These are phyloP conservation scores for Theobroma grandiflorum DNA, from an alignment of 441 rosid genomes.

Conservation along the genomic window DNA sequence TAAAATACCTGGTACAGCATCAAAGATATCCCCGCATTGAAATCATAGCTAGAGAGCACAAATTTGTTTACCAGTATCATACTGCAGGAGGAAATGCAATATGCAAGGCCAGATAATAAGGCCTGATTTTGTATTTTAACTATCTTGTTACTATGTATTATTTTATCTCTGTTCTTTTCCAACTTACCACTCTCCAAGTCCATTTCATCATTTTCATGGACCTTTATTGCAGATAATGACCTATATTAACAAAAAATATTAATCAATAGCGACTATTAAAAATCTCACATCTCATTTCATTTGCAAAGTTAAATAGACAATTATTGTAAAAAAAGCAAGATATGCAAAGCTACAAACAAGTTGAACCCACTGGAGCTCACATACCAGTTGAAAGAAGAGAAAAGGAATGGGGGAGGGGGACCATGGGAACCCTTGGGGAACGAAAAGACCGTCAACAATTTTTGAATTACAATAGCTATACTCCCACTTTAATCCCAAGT, in stretches of 20 bases:
- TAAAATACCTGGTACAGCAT: constrained; percentile 93
- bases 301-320: background rate
- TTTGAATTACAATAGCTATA: background rate
- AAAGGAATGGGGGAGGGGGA: background rate
- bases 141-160: constrained; percentile 44
- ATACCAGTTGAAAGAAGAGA: constrained; percentile 1
- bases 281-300: background rate
- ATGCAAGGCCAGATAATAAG: constrained; percentile 88
- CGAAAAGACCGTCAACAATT: background rate
- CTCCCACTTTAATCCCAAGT: constrained; percentile 4
- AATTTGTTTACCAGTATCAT: constrained; percentile 96
- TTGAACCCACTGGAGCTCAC: background rate
- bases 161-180: constrained; percentile 66
- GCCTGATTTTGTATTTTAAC: constrained; percentile 75
- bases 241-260: constrained; percentile 38
- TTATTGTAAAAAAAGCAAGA: background rate
- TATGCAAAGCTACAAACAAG: background rate
- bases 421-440: background rate
- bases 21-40: constrained; percentile 94
- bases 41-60: constrained; percentile 94
- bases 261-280: background rate
- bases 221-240: constrained; percentile 62
- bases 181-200: constrained; percentile 89
- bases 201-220: constrained; percentile 59
- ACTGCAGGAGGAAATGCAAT: constrained; percentile 95